Conservation (phyloP, 1,284 basidiomycete species). For the Austroboletus novae-zelandiae region DNA sequence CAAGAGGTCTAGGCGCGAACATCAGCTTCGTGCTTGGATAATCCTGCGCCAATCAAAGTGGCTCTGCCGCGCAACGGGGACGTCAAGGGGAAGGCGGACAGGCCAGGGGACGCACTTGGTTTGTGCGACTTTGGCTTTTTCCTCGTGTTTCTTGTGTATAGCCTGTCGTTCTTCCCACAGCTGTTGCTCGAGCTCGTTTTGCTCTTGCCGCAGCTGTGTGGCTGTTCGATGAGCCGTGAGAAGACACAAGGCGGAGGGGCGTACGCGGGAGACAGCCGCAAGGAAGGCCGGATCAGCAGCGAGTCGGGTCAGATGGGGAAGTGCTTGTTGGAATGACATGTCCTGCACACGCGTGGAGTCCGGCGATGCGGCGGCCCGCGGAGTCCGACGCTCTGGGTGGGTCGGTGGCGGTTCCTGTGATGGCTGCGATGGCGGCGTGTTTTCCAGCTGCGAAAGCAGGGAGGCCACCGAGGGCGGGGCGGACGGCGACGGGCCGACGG, state of each 20-base stretch:
- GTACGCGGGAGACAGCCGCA: conserved; percentile 48
- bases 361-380: conserved; percentile 12
- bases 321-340: conserved; percentile 62
- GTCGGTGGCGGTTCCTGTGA: conserved; percentile 11
- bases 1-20: conserved; percentile 39
- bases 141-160: conserved; percentile 62
- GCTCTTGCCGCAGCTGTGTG: conserved; percentile 55
- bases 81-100: conserved; percentile 4
- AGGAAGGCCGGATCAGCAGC: conserved; percentile 50
- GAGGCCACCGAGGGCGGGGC: conserved; percentile 49
- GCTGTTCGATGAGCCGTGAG: conserved; percentile 4
- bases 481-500: conserved; percentile 26
- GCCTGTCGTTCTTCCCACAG: conserved; percentile 62
- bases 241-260: conserved; percentile 11
- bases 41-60: conserved; percentile 54
- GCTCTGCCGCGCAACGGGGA: conserved; percentile 35
- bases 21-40: conserved; percentile 69
- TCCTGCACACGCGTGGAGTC: conserved; percentile 31
- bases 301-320: conserved; percentile 55
- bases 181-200: conserved; percentile 60
- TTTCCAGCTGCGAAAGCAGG: conserved; percentile 59
- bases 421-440: conserved; percentile 14
- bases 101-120: conserved; percentile 50
- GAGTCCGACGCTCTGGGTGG: conserved; percentile 8
- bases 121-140: conserved; percentile 61